phyloP scores from a whole-genome alignment of 2,329 filamentous ascomycete genomes.

The Cladorrhinum sp. region DNA sequence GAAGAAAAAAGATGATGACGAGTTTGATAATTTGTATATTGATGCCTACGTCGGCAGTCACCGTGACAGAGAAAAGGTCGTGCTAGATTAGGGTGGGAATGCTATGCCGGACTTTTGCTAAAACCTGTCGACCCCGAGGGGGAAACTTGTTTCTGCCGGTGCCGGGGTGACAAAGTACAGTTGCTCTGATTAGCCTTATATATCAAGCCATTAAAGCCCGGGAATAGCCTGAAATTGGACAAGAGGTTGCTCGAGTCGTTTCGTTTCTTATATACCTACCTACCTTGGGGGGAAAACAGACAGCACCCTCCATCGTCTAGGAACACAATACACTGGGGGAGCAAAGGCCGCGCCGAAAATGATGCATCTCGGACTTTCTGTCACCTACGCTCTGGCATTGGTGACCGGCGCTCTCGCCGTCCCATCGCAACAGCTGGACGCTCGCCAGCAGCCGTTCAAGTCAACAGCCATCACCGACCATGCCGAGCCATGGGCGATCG shows the following conservation, averaged over 20 bases:
- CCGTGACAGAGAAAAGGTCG: slow-evolving; percentile 21
- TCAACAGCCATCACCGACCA: slow-evolving; percentile 24
- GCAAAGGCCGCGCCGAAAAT: too few species aligned
- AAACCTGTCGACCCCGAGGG: too few species aligned
- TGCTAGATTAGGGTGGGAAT: too few species aligned
- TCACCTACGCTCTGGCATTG: slow-evolving; percentile 30
- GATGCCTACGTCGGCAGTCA: slow-evolving; percentile 24
- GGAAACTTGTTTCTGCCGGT: too few species aligned
- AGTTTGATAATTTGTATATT: slow-evolving; percentile 24
- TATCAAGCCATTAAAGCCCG: slow-evolving; percentile 24
- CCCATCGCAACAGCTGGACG: slow-evolving; percentile 29
- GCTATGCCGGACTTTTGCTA: too few species aligned
- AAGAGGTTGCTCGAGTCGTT: too few species aligned
- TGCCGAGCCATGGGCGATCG: slow-evolving; percentile 32
- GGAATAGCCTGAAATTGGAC: slow-evolving; percentile 27
- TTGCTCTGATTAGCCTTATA: slow-evolving; percentile 21
- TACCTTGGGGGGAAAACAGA: too few species aligned
- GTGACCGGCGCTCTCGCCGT: slow-evolving; percentile 29
- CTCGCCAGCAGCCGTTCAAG: slow-evolving; percentile 31
- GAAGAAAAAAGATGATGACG: slow-evolving; percentile 21
- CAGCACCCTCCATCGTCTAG: slow-evolving; percentile 22
- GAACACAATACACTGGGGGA: slow-evolving; percentile 10
- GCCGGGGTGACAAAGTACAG: too few species aligned
- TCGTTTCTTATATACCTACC: slow-evolving; percentile 29
- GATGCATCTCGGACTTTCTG: slow-evolving; percentile 31